These are phyloP conservation scores for Globisporangium alternatum DNA, from an alignment of 352 stramenopile species.

Conservation along the genomic window DNA sequence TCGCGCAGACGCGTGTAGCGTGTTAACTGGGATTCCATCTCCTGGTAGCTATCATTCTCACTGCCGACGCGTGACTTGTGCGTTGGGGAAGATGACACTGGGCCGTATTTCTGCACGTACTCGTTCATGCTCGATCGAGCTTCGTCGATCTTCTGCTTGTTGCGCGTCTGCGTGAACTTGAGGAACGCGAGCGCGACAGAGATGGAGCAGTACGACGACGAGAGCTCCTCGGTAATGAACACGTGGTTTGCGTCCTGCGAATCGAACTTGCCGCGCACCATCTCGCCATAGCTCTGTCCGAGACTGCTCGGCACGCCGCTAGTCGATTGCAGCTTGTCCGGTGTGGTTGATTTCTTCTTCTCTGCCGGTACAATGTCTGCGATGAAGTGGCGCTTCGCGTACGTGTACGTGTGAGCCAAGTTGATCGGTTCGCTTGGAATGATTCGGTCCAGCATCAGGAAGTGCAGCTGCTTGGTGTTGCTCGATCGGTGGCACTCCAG, in stretches of 20 bases:
- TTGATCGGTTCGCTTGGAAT: constrained; percentile 59
- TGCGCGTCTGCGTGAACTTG: constrained; percentile 66
- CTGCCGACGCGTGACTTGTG: constrained; percentile 23
- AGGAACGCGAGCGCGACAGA: constrained; percentile 80
- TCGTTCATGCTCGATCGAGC: constrained; percentile 45
- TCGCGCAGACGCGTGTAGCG: constrained; percentile 62
- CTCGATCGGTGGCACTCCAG: constrained; percentile 56
- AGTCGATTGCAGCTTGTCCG: constrained; percentile 26
- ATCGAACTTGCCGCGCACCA: constrained; percentile 54
- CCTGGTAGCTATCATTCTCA: constrained; percentile 35
- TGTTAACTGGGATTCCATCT: constrained; percentile 50
- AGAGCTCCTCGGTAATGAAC: constrained; percentile 81
- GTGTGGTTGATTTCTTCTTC: constrained; percentile 28
- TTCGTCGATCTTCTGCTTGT: constrained; percentile 60
- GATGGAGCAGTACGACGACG: constrained; percentile 76
- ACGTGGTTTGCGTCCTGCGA: constrained; percentile 60
- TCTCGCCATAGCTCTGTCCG: constrained; percentile 51
- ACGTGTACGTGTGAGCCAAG: constrained; percentile 72
- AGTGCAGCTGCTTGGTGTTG: constrained; percentile 57
- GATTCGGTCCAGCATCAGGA: constrained; percentile 77
- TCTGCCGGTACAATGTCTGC: constrained; percentile 65
- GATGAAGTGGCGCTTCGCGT: constrained; percentile 80
- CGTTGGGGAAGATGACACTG: constrained; percentile 27
- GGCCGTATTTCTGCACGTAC: constrained; percentile 55
- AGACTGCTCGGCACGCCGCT: constrained; percentile 18